These are phyloP conservation scores for Closterium sp. DNA, from an alignment of 139 green algal genomes.

Conservation along the genomic window DNA sequence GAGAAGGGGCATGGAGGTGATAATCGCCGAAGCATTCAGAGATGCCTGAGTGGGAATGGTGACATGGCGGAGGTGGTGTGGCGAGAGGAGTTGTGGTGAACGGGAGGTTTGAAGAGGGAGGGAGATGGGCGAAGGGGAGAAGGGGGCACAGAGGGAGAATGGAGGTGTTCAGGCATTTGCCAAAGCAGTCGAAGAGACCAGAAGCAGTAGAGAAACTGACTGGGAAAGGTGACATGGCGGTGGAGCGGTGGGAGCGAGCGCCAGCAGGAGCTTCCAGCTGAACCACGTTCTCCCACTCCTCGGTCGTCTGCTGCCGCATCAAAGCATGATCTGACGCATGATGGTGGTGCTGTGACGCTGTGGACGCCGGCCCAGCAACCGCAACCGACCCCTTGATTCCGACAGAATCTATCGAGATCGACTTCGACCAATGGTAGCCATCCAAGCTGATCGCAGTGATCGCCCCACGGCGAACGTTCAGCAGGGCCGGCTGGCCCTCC, in stretches of 20 bases:
- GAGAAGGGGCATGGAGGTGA: too few relatives aligned
- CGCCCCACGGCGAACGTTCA: not conserved
- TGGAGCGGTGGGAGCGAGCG: not conserved
- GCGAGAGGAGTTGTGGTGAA: too few relatives aligned
- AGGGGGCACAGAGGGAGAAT: not conserved
- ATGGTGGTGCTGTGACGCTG: not conserved
- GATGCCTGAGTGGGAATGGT: not conserved
- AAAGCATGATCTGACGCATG: not conserved
- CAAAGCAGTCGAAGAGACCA: too few relatives aligned
- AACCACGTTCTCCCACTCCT: conserved; percentile 1
- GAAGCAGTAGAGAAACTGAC: too few relatives aligned
- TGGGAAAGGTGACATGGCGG: not conserved
- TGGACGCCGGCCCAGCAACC: not conserved
- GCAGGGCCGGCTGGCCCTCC: not conserved
- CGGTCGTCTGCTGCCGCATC: not conserved
- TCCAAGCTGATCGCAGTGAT: not conserved
- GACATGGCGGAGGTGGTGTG: not conserved
- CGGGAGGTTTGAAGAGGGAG: not conserved
- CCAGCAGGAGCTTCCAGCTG: not conserved
- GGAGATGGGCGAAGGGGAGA: not conserved
- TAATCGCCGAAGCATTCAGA: not conserved
- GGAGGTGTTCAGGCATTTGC: not conserved
- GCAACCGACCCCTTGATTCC: conserved; percentile 28
- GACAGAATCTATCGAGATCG: conserved; percentile 15
- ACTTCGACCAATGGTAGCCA: conserved; percentile 24